These are phyloP conservation scores for Apiospora phragmitis DNA, from an alignment of 2,329 filamentous ascomycete genomes.

Conservation along the genomic window DNA sequence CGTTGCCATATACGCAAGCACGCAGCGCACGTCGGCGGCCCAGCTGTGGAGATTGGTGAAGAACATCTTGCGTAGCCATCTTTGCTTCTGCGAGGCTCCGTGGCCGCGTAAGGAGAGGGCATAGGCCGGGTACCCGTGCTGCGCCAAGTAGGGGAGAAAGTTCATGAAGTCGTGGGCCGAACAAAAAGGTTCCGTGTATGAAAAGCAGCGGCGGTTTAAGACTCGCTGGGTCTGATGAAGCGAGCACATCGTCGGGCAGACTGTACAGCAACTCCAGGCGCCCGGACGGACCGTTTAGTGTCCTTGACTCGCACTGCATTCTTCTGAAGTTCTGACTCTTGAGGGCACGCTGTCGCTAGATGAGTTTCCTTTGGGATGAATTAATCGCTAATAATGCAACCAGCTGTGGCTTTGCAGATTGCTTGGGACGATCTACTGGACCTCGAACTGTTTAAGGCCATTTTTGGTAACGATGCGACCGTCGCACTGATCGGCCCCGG, in stretches of 20 bases:
- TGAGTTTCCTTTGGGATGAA: neutral
- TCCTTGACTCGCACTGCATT: neutral
- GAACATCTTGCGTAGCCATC: conserved; percentile 9
- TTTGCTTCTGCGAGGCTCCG: conserved; percentile 11
- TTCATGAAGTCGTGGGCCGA: conserved; percentile 14
- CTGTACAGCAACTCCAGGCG: conserved; percentile 14
- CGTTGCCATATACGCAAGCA: neutral
- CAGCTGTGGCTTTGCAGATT: neutral
- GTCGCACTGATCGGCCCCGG: neutral
- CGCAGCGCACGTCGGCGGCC: neutral
- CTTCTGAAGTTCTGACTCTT: neutral
- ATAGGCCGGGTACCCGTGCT: conserved; percentile 15
- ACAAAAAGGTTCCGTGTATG: conserved; percentile 15
- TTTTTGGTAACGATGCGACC: neutral
- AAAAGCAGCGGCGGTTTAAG: conserved; percentile 16
- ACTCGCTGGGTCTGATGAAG: neutral
- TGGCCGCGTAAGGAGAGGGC: conserved; percentile 16
- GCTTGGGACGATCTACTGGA: neutral
- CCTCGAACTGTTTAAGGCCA: neutral
- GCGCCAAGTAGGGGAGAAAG: conserved; percentile 16
- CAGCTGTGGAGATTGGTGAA: conserved; percentile 14
- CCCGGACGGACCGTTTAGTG: conserved; percentile 9
- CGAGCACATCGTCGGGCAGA: neutral
- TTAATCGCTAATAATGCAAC: neutral
- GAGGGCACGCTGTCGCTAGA: neutral